Conservation (phyloP, 2,329 filamentous ascomycete genomes). For the Cercospora sp. region DNA sequence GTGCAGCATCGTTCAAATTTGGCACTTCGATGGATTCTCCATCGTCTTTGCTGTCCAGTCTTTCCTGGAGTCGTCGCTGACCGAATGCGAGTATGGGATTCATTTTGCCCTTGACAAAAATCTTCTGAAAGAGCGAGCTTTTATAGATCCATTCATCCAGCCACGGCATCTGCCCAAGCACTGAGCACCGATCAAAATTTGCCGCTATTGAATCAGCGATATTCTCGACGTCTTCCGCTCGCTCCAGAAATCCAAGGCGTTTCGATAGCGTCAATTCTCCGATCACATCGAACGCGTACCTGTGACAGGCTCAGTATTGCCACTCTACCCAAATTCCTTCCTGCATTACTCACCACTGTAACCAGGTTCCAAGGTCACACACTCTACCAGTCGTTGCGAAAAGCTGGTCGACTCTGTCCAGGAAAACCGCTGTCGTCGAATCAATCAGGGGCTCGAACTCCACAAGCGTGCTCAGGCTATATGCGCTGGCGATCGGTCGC, state of each 20-base stretch:
- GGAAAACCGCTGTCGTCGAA: conserved; percentile 67
- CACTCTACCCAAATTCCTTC: too few species aligned
- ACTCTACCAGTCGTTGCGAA: conserved; percentile 43
- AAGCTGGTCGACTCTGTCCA: conserved; percentile 29
- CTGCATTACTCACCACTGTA: conserved; percentile 64
- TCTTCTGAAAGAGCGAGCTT: conserved; percentile 26
- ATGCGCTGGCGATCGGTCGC: conserved; percentile 28
- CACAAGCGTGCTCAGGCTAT: conserved; percentile 63
- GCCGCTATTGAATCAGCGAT: conserved; percentile 22
- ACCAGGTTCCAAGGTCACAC: conserved; percentile 68
- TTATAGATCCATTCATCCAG: conserved; percentile 32
- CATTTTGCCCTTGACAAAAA: conserved; percentile 27
- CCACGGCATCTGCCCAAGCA: conserved; percentile 36
- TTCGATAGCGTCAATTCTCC: conserved; percentile 30
- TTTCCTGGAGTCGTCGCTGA: conserved; percentile 28
- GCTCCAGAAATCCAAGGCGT: conserved; percentile 29
- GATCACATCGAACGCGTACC: conserved; percentile 33
- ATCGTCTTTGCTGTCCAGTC: conserved; percentile 23
- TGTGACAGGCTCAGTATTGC: background rate
- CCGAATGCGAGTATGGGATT: conserved; percentile 31
- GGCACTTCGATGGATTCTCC: background rate
- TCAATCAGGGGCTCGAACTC: conserved; percentile 78
- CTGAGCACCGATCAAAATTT: conserved; percentile 33
- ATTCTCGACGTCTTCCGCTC: conserved; percentile 23
- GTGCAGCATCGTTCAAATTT: conserved; percentile 21